These are phyloP conservation scores for Chloranthus sessilifolius DNA, from an alignment of 164 flowering plant species.

Conservation along the genomic window DNA sequence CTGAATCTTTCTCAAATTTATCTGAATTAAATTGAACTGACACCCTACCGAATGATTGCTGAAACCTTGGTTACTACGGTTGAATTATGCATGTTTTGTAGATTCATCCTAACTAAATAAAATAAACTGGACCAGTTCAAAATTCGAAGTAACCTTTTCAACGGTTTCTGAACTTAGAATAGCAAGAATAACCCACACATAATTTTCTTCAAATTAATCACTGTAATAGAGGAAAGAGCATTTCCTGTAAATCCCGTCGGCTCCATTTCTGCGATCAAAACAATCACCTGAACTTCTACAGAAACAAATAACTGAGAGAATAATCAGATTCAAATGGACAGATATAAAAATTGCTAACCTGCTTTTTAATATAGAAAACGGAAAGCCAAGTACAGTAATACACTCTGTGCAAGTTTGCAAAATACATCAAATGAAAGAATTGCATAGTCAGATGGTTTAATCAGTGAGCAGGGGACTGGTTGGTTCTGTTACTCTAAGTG, in stretches of 20 bases:
- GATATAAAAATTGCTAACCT: background rate
- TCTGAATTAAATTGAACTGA: no score
- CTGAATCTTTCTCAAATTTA: no score
- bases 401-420: background rate
- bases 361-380: background rate
- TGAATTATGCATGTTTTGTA: no score
- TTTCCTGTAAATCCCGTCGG: conserved; percentile 3
- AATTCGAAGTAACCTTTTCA: no score
- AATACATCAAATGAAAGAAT: conserved; percentile 1
- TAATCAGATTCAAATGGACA: conserved; percentile 1
- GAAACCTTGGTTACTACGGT: no score
- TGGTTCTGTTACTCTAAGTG: conserved; percentile 40
- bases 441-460: background rate
- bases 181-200: no score
- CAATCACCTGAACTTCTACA: no score
- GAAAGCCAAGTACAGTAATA: background rate
- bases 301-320: conserved; percentile 2
- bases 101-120: no score
- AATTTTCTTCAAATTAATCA: no score
- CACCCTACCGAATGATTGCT: no score
- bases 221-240: conserved; percentile 11
- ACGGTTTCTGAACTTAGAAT: no score
- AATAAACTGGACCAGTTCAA: no score
- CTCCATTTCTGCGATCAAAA: conserved; percentile 1
- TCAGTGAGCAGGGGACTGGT: conserved; percentile 11